Conservation (phyloP, 257 asterid genomes). For the Oldenlandia corymbosa region DNA sequence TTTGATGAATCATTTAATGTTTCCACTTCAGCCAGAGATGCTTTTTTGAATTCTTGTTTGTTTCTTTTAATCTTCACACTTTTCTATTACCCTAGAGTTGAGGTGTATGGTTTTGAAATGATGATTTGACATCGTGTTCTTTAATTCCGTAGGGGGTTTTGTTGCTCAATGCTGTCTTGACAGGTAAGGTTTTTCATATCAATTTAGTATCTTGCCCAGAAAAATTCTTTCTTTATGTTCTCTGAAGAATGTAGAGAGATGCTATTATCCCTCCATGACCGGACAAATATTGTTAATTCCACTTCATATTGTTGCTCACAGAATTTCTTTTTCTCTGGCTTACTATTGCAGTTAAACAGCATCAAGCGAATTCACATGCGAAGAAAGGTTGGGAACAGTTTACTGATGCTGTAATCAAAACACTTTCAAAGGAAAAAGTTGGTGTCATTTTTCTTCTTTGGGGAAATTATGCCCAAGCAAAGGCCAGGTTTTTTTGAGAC, state of each 20-base stretch:
- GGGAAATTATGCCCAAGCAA: constrained; percentile 98
- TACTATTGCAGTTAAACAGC: constrained; percentile 62
- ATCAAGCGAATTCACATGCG: constrained; percentile 93
- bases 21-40: not conserved
- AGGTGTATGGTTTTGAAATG: constrained; percentile 1
- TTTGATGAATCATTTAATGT: not conserved
- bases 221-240: not conserved
- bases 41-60: not conserved
- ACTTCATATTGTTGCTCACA: constrained; percentile 1
- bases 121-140: constrained; percentile 18
- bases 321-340: constrained; percentile 1
- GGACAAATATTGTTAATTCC: too few species aligned
- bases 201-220: not conserved
- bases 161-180: constrained; percentile 88
- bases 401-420: constrained; percentile 83
- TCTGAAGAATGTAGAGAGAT: not conserved
- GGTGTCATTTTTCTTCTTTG: constrained; percentile 96
- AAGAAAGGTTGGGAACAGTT: constrained; percentile 96
- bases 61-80: not conserved
- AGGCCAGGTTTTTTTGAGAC: constrained; percentile 51
- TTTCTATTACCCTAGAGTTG: not conserved
- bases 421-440: constrained; percentile 65
- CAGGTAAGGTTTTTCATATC: constrained; percentile 47
- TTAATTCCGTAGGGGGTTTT: constrained; percentile 68
- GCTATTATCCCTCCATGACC: too few species aligned